Base-by-base conservation (phyloP, 2,329 filamentous ascomycete species). In the Cytospora paraplurivora region DNA sequence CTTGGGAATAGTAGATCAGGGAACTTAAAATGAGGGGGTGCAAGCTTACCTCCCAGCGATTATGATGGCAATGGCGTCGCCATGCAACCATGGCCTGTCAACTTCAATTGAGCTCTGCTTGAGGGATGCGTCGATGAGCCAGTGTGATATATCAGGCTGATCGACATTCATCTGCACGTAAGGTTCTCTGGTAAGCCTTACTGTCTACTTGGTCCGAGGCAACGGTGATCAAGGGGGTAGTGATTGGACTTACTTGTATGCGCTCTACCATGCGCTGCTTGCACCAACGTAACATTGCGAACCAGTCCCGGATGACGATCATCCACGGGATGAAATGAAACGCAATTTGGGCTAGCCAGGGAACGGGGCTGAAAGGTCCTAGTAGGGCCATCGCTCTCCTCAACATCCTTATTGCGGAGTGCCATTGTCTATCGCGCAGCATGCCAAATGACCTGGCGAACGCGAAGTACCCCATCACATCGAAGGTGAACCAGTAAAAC, bases 391-490 rank as follows among this genome's bases (percentile, higher is more conserved):
- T 34, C 1, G 51, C 51, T 17, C 12, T 35, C 32, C 51, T 53
- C n/a, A 52, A 35, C 17, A 53, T 13, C 32, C 15, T 17, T 1
- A 53, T 27, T 7, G 33, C 51, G 1, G 19, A 4, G 10, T 53
- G 51, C 51, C 51, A 53, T 15, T 35, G 27, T 17, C 35, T 17
- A 11, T 53, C 13, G 2, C 32, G 51, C 67, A 71, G 51, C 69
- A 69, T 71, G 4, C 47, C 47, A 37, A 71, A 71, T 3, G 69
- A 69, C 15, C 38, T 64, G 1, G 63, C 63, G 37, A 71, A 69
- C 47, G 64, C 67, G 17, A 71, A 67, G 10, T 71, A 67, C 12
- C 69, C 69, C 68, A 71, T 71, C 1, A 69, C 64, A 41, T 70
- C 69, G 17, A 70, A 71, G 4, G 59, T 49, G 21, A 62, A 62